Evolutionary conservation across 1,139 yeast species (phyloP).

Genomic region (Pichia sp.): DNA sequence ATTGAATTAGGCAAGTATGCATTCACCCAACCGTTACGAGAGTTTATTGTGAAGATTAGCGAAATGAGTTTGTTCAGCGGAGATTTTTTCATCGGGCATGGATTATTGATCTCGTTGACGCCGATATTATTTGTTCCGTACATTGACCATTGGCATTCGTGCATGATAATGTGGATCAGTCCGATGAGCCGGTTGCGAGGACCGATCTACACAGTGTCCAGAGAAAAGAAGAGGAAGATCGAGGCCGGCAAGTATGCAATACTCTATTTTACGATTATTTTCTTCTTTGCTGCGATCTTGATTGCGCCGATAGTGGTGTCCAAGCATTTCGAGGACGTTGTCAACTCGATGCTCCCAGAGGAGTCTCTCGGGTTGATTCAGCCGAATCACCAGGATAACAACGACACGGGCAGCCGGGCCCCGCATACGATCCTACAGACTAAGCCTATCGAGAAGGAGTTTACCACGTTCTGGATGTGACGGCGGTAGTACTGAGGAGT

Average conservation of each 20-base stretch:
- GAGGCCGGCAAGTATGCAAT: constrained; percentile 39
- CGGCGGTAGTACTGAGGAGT: not conserved
- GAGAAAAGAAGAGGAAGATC: constrained; percentile 36
- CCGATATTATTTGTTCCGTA: constrained; percentile 68
- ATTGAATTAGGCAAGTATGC: constrained; percentile 49
- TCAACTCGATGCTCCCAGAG: constrained; percentile 20
- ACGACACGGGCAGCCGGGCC: constrained; percentile 54
- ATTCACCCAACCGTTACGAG: constrained; percentile 66
- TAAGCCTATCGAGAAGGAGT: constrained; percentile 25
- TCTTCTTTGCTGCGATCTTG: constrained; percentile 23
- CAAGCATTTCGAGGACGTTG: constrained; percentile 22
- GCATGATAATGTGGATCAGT: constrained; percentile 75
- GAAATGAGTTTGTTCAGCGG: constrained; percentile 68
- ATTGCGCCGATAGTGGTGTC: constrained; percentile 27
- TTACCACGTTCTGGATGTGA: constrained; percentile 28
- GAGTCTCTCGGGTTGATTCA: constrained; percentile 44
- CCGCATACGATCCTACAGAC: constrained; percentile 26
- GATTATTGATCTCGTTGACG: constrained; percentile 52
- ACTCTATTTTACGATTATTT: constrained; percentile 40
- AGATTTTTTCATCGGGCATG: constrained; percentile 70
- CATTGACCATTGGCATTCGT: constrained; percentile 72
- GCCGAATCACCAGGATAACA: constrained; percentile 53
- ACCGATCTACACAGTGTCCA: constrained; percentile 39
- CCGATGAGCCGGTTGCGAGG: constrained; percentile 54
- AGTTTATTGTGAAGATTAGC: constrained; percentile 59